Conservation (phyloP, 2,329 filamentous ascomycete species). For the Apiospora arundinis region DNA sequence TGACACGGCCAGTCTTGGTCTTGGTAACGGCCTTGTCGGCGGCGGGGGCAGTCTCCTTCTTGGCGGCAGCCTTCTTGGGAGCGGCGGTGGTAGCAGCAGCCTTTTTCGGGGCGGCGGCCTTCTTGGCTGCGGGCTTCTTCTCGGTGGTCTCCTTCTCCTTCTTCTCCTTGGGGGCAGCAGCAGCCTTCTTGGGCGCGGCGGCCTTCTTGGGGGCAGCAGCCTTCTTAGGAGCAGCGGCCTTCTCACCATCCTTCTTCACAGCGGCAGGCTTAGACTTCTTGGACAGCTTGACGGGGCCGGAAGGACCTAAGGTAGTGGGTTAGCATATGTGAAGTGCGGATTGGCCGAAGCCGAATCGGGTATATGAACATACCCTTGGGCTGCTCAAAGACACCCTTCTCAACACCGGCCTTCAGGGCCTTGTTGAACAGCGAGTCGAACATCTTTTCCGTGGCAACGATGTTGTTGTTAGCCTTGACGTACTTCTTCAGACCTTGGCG, state of each 20-base stretch:
- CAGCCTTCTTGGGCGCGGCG: constrained; percentile 70
- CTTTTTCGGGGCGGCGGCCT: constrained; percentile 51
- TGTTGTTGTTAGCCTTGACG: constrained; percentile 45
- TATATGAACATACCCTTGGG: constrained; percentile 76
- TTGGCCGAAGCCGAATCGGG: constrained; percentile 8
- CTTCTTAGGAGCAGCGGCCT: constrained; percentile 48
- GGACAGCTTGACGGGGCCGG: constrained; percentile 89
- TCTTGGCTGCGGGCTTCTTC: constrained; percentile 51
- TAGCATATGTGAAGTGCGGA: constrained; percentile 25
- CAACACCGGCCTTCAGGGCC: constrained; percentile 75
- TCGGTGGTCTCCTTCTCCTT: constrained; percentile 86
- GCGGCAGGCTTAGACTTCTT: constrained; percentile 69
- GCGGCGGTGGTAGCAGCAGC: constrained; percentile 71
- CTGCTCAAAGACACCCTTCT: constrained; percentile 85
- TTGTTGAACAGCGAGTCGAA: constrained; percentile 73
- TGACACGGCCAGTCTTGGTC: constrained; percentile 38
- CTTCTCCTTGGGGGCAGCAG: constrained; percentile 49
- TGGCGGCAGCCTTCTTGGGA: constrained; percentile 48
- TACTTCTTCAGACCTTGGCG: constrained; percentile 69
- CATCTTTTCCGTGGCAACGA: constrained; percentile 55
- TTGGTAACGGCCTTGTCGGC: constrained; percentile 68
- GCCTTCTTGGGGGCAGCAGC: constrained; percentile 55
- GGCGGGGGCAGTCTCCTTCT: constrained; percentile 52
- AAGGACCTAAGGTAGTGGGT: constrained; percentile 65
- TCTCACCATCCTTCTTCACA: constrained; percentile 46